Base-by-base conservation (phyloP, 2,329 filamentous ascomycete genomes). In the Colletotrichum sp. region DNA sequence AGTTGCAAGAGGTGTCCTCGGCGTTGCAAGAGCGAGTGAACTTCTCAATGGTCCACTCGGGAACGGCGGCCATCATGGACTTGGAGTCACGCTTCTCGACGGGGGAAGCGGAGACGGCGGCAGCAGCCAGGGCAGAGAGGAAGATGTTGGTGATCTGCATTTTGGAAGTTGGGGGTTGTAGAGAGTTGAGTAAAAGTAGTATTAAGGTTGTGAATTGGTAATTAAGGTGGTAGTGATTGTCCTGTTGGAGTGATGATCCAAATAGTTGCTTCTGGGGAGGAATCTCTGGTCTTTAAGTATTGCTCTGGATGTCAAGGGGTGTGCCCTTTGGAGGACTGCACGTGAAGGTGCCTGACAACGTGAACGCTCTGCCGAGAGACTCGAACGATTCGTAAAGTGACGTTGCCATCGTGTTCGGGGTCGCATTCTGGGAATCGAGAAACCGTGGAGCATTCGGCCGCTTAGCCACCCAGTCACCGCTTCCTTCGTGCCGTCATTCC, bases 91-190 rank as follows among this genome's bases (percentile, higher is more conserved):
- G 71, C 65, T 76, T 76, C 24, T 49, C 28, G 7, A 74, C 44
- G 12, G 70, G 71, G 13, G 65, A 75, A 36, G 55, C 74, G 24
- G 60, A 68, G 65, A 72, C 66, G 76, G 80, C 79, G 24, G 78
- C 72, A 60, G 81, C 76, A 32, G 84, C 80, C 6, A 87, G 85
- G 44, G 85, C 83, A 34, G 85, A 82, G 69, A 84, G 80, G 78
- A 85, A 79, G 74, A 85, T 78, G 79, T 82, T 82, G 77, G 85
- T 84, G 84, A 88, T 81, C 80, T 88, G 85, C 87, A 89, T 89
- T 44, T 65, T 87, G 79, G 77, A 71, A 77, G 80, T 78, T 70
- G 34, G 24, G 49, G 21, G 24, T 26, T 39, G 26, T 62, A 18
- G 7, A 24, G 15, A 36, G 26, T 26, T 6, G 24, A 62, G 26